These are phyloP conservation scores for Aspergillus sclerotialis DNA, from an alignment of 2,329 filamentous ascomycete genomes.

Conservation along the genomic window DNA sequence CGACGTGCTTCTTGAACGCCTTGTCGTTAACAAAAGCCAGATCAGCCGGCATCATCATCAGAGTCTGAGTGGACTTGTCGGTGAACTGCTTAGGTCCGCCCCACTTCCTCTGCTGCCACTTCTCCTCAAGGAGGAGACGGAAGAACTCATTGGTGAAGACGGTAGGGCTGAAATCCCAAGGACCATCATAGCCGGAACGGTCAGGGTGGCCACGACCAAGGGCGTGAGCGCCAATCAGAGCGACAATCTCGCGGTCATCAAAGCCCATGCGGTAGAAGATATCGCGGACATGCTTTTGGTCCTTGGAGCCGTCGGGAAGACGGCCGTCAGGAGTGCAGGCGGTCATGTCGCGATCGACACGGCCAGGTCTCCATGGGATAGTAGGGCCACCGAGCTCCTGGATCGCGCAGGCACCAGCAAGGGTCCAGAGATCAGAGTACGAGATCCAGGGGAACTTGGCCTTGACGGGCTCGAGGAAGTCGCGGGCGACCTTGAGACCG, in stretches of 20 bases:
- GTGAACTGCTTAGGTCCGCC: slow-evolving; percentile 85
- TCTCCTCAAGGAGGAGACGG: slow-evolving; percentile 79
- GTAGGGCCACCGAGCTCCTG: slow-evolving; percentile 91
- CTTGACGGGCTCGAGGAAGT: slow-evolving; percentile 92
- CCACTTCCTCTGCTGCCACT: slow-evolving; percentile 91
- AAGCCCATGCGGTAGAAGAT: slow-evolving; percentile 98
- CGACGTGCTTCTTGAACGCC: slow-evolving; percentile 69
- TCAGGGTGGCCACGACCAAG: slow-evolving; percentile 85
- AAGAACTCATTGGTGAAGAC: slow-evolving; percentile 94
- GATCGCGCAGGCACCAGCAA: slow-evolving; percentile 74
- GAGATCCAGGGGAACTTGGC: slow-evolving; percentile 88
- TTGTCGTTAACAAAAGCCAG: slow-evolving; percentile 83
- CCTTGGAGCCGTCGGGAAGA: slow-evolving; percentile 74
- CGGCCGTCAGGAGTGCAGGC: slow-evolving; percentile 93
- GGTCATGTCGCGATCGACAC: slow-evolving; percentile 67
- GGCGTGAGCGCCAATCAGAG: slow-evolving; percentile 76
- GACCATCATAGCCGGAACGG: slow-evolving; percentile 79
- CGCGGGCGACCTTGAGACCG: slow-evolving; percentile 74
- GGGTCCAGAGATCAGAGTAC: slow-evolving; percentile 96
- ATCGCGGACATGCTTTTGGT: slow-evolving; percentile 71
- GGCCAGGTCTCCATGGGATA: slow-evolving; percentile 84
- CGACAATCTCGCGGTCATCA: slow-evolving; percentile 94
- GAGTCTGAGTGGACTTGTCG: slow-evolving; percentile 74
- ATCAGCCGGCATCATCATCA: slow-evolving; percentile 98
- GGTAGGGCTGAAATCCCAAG: slow-evolving; percentile 88